Base-by-base conservation (phyloP, 2,329 filamentous ascomycete species). In the Fusarium guadeloupense region DNA sequence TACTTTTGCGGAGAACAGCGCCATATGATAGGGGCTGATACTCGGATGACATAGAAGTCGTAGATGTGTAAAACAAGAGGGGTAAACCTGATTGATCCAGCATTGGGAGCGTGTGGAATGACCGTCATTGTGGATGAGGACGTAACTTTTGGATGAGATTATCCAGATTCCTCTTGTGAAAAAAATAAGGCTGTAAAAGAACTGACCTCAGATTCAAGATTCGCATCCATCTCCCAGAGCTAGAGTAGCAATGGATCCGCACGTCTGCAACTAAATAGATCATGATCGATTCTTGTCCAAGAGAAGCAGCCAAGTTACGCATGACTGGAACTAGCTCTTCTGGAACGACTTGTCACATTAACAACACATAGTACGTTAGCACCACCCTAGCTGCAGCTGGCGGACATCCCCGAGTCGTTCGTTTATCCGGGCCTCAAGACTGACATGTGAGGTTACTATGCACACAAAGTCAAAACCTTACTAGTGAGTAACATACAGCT, bases 1-100 rank as follows among this genome's bases (percentile, higher is more conserved):
- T 35, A 7, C 1, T 45, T 50, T 0, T 50, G 8, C 3, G 40
- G 2, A 5, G 53, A 51, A 16, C 47, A 52, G 9, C 38, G 41
- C 53, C 55, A 59, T 10, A 53, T 31, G 4, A 45, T n/a, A 2
- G 48, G 54, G 6, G 37, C 35, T 19, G 54, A 53, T 16, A 57
- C 20, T 16, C 53, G 41, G 2, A 53, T 52, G 41, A 56, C 41
- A 13, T 41, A 34, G n/a, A 45, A 12, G 19, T 56, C 53, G n/a
- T 56, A 56, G 4, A 56, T 42, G 4, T 39, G 9, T 16, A 56
- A 34, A 17, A 46, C 31, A 12, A 56, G n/a, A 12, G 53, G 53
- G 4, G 47, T 53, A 20, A 46, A 56, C 4, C 41, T 37, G 10
- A 40, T 33, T 4, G 48, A 52, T 33, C 47, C 53, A 17, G 48